Evolutionary conservation across 345 rosid genomes (phyloP), one percentile per base, ranked within the genome.

Genomic region (Triadica sebifera): DNA sequence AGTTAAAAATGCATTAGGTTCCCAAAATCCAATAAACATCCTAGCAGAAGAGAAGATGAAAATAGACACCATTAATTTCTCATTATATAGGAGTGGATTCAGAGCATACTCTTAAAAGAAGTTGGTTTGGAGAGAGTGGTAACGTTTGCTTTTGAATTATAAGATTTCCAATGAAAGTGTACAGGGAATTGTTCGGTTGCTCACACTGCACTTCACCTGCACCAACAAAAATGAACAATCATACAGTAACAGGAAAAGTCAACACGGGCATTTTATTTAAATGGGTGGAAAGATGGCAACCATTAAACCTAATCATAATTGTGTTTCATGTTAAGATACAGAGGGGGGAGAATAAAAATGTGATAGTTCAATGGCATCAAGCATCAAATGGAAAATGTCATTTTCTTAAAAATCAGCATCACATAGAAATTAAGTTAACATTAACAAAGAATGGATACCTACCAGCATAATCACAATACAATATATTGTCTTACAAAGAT

Each of bases 201-300:
- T 96, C 99, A 77, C 98, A 96, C 85, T 96, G 98, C 82, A 96
- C 86, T 89, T 93, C 97, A 83, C 97, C 99, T 96, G 87, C 81
- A 86, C 70, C 70, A 67, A 81, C 62, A 76, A 75, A 80, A 76
- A n/a, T n/a, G n/a, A 25, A 57, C 59, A 37, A 57, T 51, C 71
- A 53, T 67, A 41, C 74, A 52, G 73, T 22, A 38, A 59, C 12
- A 57, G 52, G 11, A n/a, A 55, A 65, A 19, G 34, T 50, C 12
- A 74, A 57, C 9, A 45, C 7, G 25, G 49, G 19, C 43, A 58
- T 34, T 24, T 25, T 60, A 29, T 71, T 71, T 68, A 20, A 65
- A 53, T 38, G 50, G 51, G 12, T 39, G 20, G 37, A 41, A 64
- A 64, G 2, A 22, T 37, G n/a, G 22, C 13, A 63, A 34, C 12